Base-by-base conservation (phyloP, 1,284 basidiomycete species). In the Ceratobasidium sp. region DNA sequence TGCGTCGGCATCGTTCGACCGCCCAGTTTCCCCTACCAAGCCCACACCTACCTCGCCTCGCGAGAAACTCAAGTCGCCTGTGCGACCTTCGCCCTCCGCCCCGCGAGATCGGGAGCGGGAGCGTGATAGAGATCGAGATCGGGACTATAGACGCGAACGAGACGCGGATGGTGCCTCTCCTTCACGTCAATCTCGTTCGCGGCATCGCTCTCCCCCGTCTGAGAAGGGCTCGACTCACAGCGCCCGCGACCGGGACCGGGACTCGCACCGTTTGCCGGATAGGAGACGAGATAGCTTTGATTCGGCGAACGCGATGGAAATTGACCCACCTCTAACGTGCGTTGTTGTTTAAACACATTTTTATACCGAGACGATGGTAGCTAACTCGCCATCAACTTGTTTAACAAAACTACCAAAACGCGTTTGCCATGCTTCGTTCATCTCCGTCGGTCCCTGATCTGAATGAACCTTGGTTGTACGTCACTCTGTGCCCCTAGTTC, bases 251-350 rank as follows among this genome's bases (percentile, higher is more conserved):
- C 31, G 22, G 48, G 48, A 51, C 15, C 48, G 48, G 7, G 48
- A 51, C 4, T 24, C 19, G 22, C 19, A 51, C 15, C 48, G 22
- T 33, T 59, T 31, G 7, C 56, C 56, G 29, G 36, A 19, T 22
- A 24, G 29, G 14, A 36, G 29, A 17, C 31, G 27, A 24, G 56
- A 59, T 2, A 60, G 36, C 24, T 5, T 44, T 9, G 29, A 45
- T 31, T 24, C 36, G 9, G 59, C 15, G 59, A 44, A 71, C 19
- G 27, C 44, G 6, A 71, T 71, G 67, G 67, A 71, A 17, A 33
- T 71, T 36, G 67, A 71, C n/a, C 51, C 36, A 19, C 51, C 53
- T 15, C 54, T 54, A 48, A 31, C 45, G 67, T 71, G 22, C 11
- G 67, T 50, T 41, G 1, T 45, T 14, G 22, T n/a, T 45, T 22